Evolutionary conservation across 768 basidiomycete species (phyloP), one percentile per base, ranked within the genome.

Genomic region (Hygrophorus russula): DNA sequence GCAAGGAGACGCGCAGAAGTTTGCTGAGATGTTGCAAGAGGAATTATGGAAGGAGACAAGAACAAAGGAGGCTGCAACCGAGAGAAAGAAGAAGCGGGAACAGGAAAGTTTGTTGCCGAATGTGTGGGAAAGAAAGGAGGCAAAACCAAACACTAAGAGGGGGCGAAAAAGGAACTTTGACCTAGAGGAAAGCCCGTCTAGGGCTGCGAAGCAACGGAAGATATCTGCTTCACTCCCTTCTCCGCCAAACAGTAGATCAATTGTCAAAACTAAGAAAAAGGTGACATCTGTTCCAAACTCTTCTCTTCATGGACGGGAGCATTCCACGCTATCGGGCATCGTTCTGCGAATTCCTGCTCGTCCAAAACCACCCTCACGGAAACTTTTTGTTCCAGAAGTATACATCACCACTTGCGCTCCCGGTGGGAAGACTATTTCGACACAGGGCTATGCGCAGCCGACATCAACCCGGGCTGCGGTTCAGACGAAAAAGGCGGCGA

Each of bases 1-100:
- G 43, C 78, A 90, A 52, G 89, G 91, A 1, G 90, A 94, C 55
- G 81, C 85, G 2, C 92, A 96, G 58, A 56, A 56, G 12, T 92
- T 93, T 60, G 83, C 87, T 4, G 61, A 63, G 31, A 57, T 77
- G 46, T 56, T 88, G 47, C 69, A 66, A 47, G 66, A 66, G 17
- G 81, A 79, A 59, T 66, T 84, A 28, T 68, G 70, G 47, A 72
- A 69, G 51, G 75, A 79, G 58, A 57, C 61, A 14, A 64, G 57
- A 36, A 67, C 69, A 31, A 82, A 76, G 54, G 73, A 78, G 55
- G 62, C 68, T 5, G 69, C 67, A 3, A 53, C 59, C 2, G 78
- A 80, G 63, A 71, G 68, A 62, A 78, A 72, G 60, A 66, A 67
- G 56, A 71, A 67, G 51, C 69, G 72, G 39, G 75, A 80, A 45